Conservation (phyloP, 495 filamentous ascomycete genomes). For the Lasiosphaeria ovina region DNA sequence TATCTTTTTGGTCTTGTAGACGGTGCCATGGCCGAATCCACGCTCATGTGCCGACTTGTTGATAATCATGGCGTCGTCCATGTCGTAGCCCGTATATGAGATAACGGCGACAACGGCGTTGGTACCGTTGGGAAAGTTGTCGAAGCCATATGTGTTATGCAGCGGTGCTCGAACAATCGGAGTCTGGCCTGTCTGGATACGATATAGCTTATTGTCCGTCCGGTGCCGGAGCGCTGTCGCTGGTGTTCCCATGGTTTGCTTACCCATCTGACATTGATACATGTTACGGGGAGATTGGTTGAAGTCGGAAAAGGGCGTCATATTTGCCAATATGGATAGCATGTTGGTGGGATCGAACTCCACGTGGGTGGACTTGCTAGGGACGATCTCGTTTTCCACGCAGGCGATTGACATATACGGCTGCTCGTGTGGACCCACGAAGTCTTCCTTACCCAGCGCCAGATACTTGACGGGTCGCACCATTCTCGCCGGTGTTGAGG, state of each 20-base stretch:
- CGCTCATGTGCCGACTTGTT: conserved; percentile 97
- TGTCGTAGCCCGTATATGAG: conserved; percentile 98
- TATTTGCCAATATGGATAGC: conserved; percentile 94
- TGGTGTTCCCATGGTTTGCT: conserved; percentile 98
- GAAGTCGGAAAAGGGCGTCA: conserved; percentile 98
- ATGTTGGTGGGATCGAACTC: conserved; percentile 96
- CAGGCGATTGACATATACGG: conserved; percentile 98
- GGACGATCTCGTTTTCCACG: conserved; percentile 75
- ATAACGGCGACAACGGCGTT: conserved; percentile 97
- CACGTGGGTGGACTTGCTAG: conserved; percentile 86
- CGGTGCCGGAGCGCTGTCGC: conserved; percentile 81
- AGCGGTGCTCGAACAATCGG: conserved; percentile 88
- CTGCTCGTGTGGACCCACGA: conserved; percentile 90
- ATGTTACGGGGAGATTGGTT: conserved; percentile 99
- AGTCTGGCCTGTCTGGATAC: conserved; percentile 91
- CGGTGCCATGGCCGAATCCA: conserved; percentile 92
- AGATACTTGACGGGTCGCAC: conserved; percentile 90
- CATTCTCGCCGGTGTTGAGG: conserved; percentile 80
- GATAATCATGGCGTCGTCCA: conserved; percentile 99
- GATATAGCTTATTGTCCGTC: conserved; percentile 96
- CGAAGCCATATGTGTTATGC: conserved; percentile 93
- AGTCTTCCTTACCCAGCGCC: conserved; percentile 77
- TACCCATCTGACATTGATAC: conserved; percentile 99
- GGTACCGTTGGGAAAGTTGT: conserved; percentile 98
- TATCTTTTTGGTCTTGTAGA: conserved; percentile 95